These are phyloP conservation scores for Sisymbrium altissimum DNA, from an alignment of 345 rosid species.

Conservation along the genomic window DNA sequence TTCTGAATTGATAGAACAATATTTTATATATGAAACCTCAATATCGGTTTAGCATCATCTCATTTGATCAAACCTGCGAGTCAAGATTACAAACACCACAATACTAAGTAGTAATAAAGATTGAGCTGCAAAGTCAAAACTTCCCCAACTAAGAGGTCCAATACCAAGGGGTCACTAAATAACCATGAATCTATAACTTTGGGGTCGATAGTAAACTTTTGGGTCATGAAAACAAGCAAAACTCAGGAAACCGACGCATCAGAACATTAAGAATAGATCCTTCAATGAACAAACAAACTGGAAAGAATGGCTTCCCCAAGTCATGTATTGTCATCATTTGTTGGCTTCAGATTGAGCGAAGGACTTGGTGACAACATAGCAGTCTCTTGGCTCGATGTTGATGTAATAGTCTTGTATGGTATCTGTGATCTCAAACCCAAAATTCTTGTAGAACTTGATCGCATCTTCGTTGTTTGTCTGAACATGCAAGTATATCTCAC, in stretches of 20 bases:
- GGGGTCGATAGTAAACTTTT: neutral
- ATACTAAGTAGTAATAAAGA: neutral
- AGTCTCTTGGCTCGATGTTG: constrained; percentile 82
- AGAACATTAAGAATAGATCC: neutral
- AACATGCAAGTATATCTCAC: constrained; percentile 91
- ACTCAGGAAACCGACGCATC: neutral
- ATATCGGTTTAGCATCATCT: neutral
- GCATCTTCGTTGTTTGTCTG: constrained; percentile 97
- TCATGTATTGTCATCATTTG: constrained; percentile 36
- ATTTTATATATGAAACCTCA: neutral
- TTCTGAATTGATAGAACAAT: neutral
- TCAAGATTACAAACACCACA: neutral
- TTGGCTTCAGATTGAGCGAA: constrained; percentile 47
- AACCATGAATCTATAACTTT: neutral
- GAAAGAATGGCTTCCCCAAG: constrained; percentile 29
- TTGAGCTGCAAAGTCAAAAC: neutral
- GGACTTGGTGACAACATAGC: constrained; percentile 70
- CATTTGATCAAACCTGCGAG: neutral
- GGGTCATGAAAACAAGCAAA: constrained; percentile 19
- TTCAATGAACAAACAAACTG: constrained; percentile 7
- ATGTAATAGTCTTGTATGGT: constrained; percentile 82
- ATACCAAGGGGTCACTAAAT: neutral
- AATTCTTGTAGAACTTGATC: constrained; percentile 92
- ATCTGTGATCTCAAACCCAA: constrained; percentile 80
- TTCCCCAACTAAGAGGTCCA: neutral